Percentiles rank a stretch among this genome's conserved stretches.
These are phyloP conservation scores for Dactylellina leptospora DNA, from an alignment of 2,329 filamentous ascomycete species.

Conservation along the genomic window DNA sequence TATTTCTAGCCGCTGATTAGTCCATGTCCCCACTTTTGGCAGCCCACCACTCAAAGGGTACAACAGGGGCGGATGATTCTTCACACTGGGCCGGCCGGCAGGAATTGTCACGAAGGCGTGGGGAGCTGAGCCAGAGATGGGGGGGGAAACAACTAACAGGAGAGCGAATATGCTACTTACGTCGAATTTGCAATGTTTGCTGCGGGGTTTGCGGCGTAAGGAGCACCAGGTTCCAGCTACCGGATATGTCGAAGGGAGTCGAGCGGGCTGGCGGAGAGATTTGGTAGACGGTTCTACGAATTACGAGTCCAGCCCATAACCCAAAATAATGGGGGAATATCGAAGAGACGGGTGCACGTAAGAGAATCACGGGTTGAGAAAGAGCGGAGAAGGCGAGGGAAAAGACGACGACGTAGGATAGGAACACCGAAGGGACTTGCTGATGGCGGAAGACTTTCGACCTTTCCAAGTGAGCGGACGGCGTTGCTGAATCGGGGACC, in stretches of 20 bases:
- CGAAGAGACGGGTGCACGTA: too few relatives aligned
- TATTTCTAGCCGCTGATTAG: conserved; percentile 47
- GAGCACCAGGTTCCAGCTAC: conserved; percentile 24
- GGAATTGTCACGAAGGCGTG: background rate
- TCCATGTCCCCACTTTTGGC: conserved; percentile 35
- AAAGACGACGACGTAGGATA: background rate
- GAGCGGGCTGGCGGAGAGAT: conserved; percentile 3
- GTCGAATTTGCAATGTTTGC: too few relatives aligned
- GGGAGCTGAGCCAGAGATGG: background rate
- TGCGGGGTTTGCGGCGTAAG: background rate
- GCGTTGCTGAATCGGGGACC: conserved; percentile 38
- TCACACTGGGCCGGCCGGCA: background rate
- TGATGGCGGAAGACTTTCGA: too few relatives aligned
- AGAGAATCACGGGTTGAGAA: background rate
- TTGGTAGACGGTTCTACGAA: background rate
- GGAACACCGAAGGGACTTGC: background rate
- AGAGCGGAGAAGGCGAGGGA: conserved; percentile 16
- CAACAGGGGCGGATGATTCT: too few relatives aligned
- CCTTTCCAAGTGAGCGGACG: conserved; percentile 6
- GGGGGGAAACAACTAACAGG: background rate
- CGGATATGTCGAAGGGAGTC: background rate
- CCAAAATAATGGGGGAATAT: background rate
- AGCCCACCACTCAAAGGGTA: conserved; percentile 16
- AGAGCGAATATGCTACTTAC: background rate
- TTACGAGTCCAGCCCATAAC: conserved; percentile 50